phyloP scores from a whole-genome alignment of 2,329 filamentous ascomycete genomes.

The Nigrospora oryzae region DNA sequence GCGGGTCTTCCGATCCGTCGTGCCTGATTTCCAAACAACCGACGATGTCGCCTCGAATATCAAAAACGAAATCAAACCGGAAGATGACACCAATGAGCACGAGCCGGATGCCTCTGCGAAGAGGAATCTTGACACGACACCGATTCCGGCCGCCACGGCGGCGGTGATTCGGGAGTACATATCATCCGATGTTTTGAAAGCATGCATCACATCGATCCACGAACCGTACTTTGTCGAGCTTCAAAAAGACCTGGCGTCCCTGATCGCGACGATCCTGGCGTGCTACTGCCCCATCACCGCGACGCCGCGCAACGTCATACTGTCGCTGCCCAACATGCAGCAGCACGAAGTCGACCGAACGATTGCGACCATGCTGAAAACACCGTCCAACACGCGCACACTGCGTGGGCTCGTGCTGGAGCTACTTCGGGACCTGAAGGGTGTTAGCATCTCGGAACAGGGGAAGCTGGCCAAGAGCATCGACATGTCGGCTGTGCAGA shows the following conservation, averaged over 20 bases:
- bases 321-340: slow-evolving; percentile 70
- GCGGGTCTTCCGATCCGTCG: slow-evolving; percentile 75
- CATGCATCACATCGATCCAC: slow-evolving; percentile 82
- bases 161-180: slow-evolving; percentile 81
- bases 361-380: slow-evolving; percentile 50
- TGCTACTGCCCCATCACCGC: slow-evolving; percentile 62
- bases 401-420: slow-evolving; percentile 79
- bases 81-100: not conserved
- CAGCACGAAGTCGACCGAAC: slow-evolving; percentile 58
- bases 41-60: not conserved
- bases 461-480: slow-evolving; percentile 64
- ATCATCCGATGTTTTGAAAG: slow-evolving; percentile 78
- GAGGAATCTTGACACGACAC: slow-evolving; percentile 25
- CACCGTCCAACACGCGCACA: slow-evolving; percentile 56
- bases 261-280: slow-evolving; percentile 80
- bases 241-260: slow-evolving; percentile 80
- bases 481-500: slow-evolving; percentile 20
- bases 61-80: not conserved
- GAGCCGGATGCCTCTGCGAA: slow-evolving; percentile 4
- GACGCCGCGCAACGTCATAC: slow-evolving; percentile 68
- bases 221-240: slow-evolving; percentile 96
- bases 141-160: slow-evolving; percentile 44
- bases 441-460: slow-evolving; percentile 87
- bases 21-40: slow-evolving; percentile 60
- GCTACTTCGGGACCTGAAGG: slow-evolving; percentile 76